Evolutionary conservation across 164 flowering plant species (phyloP), one percentile per base, ranked within the genome.

Genomic region (Vitis labrusca): DNA sequence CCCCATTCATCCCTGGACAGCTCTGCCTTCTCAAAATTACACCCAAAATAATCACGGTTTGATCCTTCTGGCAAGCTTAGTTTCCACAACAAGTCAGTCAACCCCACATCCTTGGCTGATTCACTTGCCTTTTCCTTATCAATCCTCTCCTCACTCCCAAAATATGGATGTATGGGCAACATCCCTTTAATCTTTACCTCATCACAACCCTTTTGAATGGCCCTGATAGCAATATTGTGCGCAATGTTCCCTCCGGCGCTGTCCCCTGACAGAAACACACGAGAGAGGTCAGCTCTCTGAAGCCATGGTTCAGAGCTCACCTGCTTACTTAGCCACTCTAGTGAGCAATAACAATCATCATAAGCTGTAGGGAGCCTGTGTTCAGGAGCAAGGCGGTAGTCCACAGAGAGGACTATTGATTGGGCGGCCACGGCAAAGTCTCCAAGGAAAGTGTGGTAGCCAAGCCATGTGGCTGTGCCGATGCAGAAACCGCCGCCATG

Each of bases 401-500:
- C 93, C 9, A 93, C 67, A 1, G 98, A 91, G 17, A 91, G 49
- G 50, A 89, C 78, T 9, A 88, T 78, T 80, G 76, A 82, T 30
- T 64, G 74, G 9, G 88, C 74, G 14, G 67, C 70, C n/a, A 75
- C 83, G 11, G 84, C 83, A 52, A 91, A 69, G 67, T 77, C 84
- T 13, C 87, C 90, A 0, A 85, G 84, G 80, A 91, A 89, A 27
- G 68, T 65, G 54, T 91, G 98, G 86, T 89, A 93, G 57, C 90
- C 94, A 55, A 71, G 66, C 97, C 97, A 93, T 1, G 89, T 81
- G 64, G 97, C 89, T 8, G 97, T 88, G 79, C 97, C 97, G 50
- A 93, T 81, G 85, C 98, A 91, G 53, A 93, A 93, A 14, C 97
- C 97, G 10, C 98, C 98, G n/a, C 97, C 98, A 63, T 93, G 98